phyloP scores from a whole-genome alignment of 2,329 filamentous ascomycete species.

The Aspergillus proliferans region DNA sequence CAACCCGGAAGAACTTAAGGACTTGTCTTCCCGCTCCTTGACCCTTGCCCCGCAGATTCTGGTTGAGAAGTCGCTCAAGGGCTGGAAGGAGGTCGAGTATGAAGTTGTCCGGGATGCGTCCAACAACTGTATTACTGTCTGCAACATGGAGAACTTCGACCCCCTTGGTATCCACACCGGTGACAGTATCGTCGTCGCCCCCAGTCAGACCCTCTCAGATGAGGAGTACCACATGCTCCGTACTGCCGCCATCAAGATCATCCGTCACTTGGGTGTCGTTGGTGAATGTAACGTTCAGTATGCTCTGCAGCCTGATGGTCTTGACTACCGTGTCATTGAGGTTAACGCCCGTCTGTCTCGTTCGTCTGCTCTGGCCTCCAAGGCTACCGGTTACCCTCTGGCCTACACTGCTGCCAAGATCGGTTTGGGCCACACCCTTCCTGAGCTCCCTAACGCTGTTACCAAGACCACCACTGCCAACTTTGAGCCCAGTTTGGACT shows the following conservation, averaged over 20 bases:
- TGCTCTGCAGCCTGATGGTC: constrained; percentile 87
- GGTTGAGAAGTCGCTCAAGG: constrained; percentile 97
- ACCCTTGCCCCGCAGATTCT: constrained; percentile 93
- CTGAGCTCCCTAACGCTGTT: constrained; percentile 93
- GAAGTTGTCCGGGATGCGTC: constrained; percentile 94
- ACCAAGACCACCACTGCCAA: constrained; percentile 98
- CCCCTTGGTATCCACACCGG: constrained; percentile 96
- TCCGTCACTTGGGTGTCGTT: constrained; percentile 91
- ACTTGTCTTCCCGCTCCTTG: constrained; percentile 86
- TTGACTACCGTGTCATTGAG: constrained; percentile 98
- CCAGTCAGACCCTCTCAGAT: constrained; percentile 92
- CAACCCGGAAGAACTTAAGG: constrained; percentile 86
- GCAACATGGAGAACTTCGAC: constrained; percentile 99
- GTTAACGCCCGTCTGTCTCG: constrained; percentile 98
- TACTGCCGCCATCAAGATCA: constrained; percentile 94
- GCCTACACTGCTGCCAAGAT: constrained; percentile 99
- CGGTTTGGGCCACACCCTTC: constrained; percentile 87
- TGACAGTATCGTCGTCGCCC: constrained; percentile 96
- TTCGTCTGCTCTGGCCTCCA: constrained; percentile 93
- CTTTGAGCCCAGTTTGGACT: constrained; percentile 95
- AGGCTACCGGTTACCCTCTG: constrained; percentile 94
- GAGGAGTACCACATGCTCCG: constrained; percentile 99
- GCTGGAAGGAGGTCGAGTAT: constrained; percentile 99
- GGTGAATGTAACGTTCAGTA: constrained; percentile 99
- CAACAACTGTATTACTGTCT: constrained; percentile 99